Conservation (phyloP, 2,329 filamentous ascomycete genomes). For the Peltaster fructicola region DNA sequence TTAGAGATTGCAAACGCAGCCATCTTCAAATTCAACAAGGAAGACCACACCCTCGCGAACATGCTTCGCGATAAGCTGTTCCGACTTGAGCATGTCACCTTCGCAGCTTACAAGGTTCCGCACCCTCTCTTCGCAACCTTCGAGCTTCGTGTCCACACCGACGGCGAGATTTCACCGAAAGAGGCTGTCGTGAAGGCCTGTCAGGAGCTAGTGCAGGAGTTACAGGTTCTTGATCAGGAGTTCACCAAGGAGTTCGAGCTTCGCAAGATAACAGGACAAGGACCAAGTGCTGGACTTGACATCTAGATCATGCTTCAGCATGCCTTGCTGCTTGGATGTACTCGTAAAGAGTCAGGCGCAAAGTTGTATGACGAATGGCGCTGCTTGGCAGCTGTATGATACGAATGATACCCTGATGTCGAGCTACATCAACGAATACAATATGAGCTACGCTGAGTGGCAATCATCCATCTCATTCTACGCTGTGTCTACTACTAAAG, state of each 20-base stretch:
- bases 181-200: slow-evolving; percentile 70
- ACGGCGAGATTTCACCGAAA: slow-evolving; percentile 74
- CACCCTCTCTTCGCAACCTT: slow-evolving; percentile 32
- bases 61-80: slow-evolving; percentile 73
- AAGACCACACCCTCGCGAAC: slow-evolving; percentile 92
- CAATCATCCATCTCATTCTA: too few species aligned
- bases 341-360: too few species aligned
- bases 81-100: slow-evolving; percentile 65
- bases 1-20: slow-evolving; percentile 60
- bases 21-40: slow-evolving; percentile 88
- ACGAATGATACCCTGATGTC: too few species aligned
- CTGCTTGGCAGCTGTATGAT: too few species aligned
- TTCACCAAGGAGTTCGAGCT: slow-evolving; percentile 88
- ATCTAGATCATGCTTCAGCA: too few species aligned
- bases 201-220: slow-evolving; percentile 63
- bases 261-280: slow-evolving; percentile 50
- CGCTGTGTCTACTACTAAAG: slow-evolving; percentile 10
- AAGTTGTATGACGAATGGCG: too few species aligned
- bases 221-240: slow-evolving; percentile 64
- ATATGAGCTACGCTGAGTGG: too few species aligned
- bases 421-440: too few species aligned
- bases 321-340: too few species aligned
- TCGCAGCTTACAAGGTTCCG: slow-evolving; percentile 72
- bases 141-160: slow-evolving; percentile 73
- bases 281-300: slow-evolving; percentile 10